A percentile compares a stretch with the other conserved stretches of the same genome.
Evolutionary conservation across 306 rosid species (phyloP).

Genomic region (Carpinus fangiana): DNA sequence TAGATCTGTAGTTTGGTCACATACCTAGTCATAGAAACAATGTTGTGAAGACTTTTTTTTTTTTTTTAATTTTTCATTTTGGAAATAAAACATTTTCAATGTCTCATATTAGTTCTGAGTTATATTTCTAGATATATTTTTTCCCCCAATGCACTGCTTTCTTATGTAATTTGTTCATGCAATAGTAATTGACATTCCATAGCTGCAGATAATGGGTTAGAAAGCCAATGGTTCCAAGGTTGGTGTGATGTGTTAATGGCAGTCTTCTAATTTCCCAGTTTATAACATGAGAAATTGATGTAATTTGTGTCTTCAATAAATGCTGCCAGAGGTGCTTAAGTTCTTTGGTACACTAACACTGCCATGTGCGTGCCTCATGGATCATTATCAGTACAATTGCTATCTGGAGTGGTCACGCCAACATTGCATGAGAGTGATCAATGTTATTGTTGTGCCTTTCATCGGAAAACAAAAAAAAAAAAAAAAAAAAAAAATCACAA

Average conservation of each 20-base stretch:
- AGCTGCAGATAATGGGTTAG: neutral
- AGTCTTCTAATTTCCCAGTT: too few species aligned
- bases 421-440: too few species aligned
- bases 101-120: slow-evolving; percentile 24
- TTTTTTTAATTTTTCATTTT: slow-evolving; percentile 17
- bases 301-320: too few species aligned
- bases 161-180: neutral
- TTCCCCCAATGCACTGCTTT: neutral
- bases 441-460: too few species aligned
- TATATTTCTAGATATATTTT: neutral
- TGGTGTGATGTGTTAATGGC: too few species aligned
- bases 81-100: slow-evolving; percentile 39
- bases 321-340: neutral
- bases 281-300: neutral
- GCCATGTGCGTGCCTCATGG: too few species aligned
- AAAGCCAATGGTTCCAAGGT: neutral
- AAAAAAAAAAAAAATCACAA: too few species aligned
- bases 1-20: slow-evolving; percentile 61
- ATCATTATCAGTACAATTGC: too few species aligned
- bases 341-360: too few species aligned
- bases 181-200: neutral
- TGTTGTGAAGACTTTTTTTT: slow-evolving; percentile 38
- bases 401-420: too few species aligned
- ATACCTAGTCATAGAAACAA: slow-evolving; percentile 56
- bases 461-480: too few species aligned